A percentile compares a stretch with the other conserved stretches of the same genome.
Conservation (phyloP, 371 early-diverging fungal genomes). For the Nosema muscidifuracis region DNA sequence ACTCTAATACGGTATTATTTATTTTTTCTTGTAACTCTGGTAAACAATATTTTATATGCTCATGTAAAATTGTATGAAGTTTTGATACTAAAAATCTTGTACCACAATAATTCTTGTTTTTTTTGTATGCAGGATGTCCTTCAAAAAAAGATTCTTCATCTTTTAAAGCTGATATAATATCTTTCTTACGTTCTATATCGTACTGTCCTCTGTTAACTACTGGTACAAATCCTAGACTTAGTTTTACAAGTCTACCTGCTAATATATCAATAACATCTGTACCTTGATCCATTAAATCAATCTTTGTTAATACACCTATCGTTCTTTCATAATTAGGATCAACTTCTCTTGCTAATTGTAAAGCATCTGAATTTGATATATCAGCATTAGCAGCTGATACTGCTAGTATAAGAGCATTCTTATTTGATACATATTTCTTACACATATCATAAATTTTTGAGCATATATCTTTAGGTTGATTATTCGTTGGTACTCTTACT, state of each 20-base stretch:
- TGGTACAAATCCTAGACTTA: conserved; percentile 81
- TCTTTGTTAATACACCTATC: conserved; percentile 80
- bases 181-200: conserved; percentile 80
- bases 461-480: conserved; percentile 79
- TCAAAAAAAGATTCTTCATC: conserved; percentile 81
- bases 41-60: conserved; percentile 50
- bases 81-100: conserved; percentile 87
- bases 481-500: conserved; percentile 67
- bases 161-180: conserved; percentile 75
- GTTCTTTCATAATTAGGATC: conserved; percentile 76
- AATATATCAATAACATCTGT: conserved; percentile 95
- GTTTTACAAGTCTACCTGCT: conserved; percentile 83
- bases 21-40: conserved; percentile 57
- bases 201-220: conserved; percentile 56
- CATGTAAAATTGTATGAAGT: conserved; percentile 74
- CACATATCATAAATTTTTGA: conserved; percentile 89
- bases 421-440: conserved; percentile 84
- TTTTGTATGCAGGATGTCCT: conserved; percentile 77
- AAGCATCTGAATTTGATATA: conserved; percentile 79
- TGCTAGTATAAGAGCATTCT: conserved; percentile 81
- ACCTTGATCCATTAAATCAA: conserved; percentile 92
- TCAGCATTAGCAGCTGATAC: conserved; percentile 84
- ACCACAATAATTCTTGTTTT: conserved; percentile 91
- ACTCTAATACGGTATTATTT: conserved; percentile 66
- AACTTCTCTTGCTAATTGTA: conserved; percentile 78